phyloP scores from a whole-genome alignment of 2,329 filamentous ascomycete species.

The Trichoderma polysporum region DNA sequence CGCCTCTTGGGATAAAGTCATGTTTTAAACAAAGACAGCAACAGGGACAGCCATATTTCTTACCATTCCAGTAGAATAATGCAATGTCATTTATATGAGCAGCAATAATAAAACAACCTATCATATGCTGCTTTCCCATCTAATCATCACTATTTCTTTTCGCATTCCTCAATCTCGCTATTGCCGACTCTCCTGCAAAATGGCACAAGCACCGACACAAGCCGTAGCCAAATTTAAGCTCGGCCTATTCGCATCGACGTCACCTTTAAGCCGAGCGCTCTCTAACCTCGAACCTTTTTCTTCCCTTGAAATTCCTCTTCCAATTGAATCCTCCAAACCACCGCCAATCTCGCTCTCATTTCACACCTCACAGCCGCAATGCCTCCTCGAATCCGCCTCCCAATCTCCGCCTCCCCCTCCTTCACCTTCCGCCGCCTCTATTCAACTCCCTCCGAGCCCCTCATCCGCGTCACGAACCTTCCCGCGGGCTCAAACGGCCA shows the following conservation, averaged over 20 bases:
- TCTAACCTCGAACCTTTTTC: not conserved
- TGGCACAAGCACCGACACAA: conserved; percentile 12
- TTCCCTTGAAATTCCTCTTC: not conserved
- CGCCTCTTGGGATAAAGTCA: not conserved
- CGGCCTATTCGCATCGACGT: conserved; percentile 14
- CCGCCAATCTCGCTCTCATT: not conserved
- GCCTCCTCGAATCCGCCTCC: conserved; percentile 33
- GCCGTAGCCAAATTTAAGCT: conserved; percentile 13
- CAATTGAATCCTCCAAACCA: not conserved
- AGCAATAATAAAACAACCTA: not conserved
- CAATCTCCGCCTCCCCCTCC: conserved; percentile 25
- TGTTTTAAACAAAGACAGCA: too few species aligned
- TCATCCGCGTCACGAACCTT: conserved; percentile 71
- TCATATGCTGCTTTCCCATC: not conserved
- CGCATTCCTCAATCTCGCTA: not conserved
- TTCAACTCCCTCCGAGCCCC: conserved; percentile 49
- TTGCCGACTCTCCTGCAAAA: not conserved
- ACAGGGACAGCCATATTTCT: too few species aligned
- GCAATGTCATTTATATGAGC: not conserved
- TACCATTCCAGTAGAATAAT: not conserved
- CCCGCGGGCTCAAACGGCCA: conserved; percentile 70
- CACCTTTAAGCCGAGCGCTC: conserved; percentile 13
- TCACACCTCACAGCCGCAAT: conserved; percentile 27
- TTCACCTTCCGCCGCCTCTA: conserved; percentile 35
- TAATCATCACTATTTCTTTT: not conserved